Percentiles rank a stretch among this genome's conserved stretches.
Conservation (phyloP, 2,329 filamentous ascomycete species). For the Ceratocystis eucalypticola region DNA sequence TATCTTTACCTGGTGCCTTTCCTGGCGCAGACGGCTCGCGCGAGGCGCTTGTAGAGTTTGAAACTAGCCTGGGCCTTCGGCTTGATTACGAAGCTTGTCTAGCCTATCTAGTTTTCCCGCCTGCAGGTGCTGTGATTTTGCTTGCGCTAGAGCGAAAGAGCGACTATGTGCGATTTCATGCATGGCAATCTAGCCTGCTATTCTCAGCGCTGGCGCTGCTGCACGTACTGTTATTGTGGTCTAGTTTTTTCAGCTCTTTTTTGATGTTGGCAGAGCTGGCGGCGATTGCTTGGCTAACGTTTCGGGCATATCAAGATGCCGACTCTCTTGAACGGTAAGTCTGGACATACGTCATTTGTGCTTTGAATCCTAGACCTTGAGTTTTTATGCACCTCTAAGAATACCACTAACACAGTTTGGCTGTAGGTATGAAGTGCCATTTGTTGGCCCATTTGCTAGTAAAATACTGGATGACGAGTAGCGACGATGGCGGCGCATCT, state of each 20-base stretch:
- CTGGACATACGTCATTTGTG: slow-evolving; percentile 24
- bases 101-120: slow-evolving; percentile 75
- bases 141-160: slow-evolving; percentile 84
- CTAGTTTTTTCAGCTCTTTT: slow-evolving; percentile 67
- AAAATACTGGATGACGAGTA: slow-evolving; percentile 79
- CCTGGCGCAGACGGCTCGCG: slow-evolving; percentile 30
- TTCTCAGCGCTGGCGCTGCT: slow-evolving; percentile 64
- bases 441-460: slow-evolving; percentile 74
- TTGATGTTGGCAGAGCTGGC: slow-evolving; percentile 63
- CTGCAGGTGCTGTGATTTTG: slow-evolving; percentile 70
- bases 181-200: slow-evolving; percentile 80
- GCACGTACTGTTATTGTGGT: slow-evolving; percentile 80
- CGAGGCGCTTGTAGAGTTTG: slow-evolving; percentile 64
- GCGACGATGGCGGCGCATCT: not conserved
- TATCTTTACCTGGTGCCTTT: slow-evolving; percentile 28
- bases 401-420: slow-evolving; percentile 20
- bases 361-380: slow-evolving; percentile 29
- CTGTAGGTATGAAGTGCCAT: slow-evolving; percentile 65
- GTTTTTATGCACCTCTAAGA: slow-evolving; percentile 19
- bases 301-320: slow-evolving; percentile 75
- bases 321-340: slow-evolving; percentile 46
- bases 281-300: slow-evolving; percentile 61
- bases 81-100: slow-evolving; percentile 83
- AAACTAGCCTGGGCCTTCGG: slow-evolving; percentile 75
- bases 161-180: slow-evolving; percentile 95